Percentiles rank a stretch among this genome's conserved stretches.
phyloP scores from a whole-genome alignment of 2,329 filamentous ascomycete genomes.

The Fusarium sp. region DNA sequence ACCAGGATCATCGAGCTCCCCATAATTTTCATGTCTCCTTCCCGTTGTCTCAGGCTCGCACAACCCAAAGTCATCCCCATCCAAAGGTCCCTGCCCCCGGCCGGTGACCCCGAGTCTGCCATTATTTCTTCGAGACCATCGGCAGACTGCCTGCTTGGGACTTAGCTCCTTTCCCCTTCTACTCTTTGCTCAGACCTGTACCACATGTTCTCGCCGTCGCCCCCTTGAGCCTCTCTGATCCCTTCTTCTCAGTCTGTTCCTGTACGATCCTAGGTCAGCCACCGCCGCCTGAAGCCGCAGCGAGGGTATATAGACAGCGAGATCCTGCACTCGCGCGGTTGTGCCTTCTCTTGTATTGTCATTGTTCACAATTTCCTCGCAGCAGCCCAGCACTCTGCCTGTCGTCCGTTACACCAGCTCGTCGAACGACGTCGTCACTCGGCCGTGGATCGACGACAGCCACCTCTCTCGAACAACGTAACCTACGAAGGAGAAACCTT shows the following conservation, averaged over 20 bases:
- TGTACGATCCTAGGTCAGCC: slow-evolving; percentile 47
- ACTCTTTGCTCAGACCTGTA: slow-evolving; percentile 36
- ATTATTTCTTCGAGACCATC: slow-evolving; percentile 40
- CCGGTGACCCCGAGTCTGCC: slow-evolving; percentile 45
- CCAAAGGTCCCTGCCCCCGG: slow-evolving; percentile 43
- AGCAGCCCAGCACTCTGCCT: slow-evolving; percentile 33
- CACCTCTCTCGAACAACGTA: slow-evolving; percentile 20
- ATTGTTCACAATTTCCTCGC: slow-evolving; percentile 36
- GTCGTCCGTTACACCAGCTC: slow-evolving; percentile 39
- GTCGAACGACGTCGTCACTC: slow-evolving; percentile 34
- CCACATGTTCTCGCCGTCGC: slow-evolving; percentile 39
- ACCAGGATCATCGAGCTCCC: slow-evolving; percentile 47
- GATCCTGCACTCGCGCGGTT: slow-evolving; percentile 49
- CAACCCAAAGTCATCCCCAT: slow-evolving; percentile 49
- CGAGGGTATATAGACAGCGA: slow-evolving; percentile 55
- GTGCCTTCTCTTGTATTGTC: slow-evolving; percentile 42
- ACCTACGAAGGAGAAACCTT: slow-evolving; percentile 8
- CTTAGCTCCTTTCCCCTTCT: slow-evolving; percentile 30
- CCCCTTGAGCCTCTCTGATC: slow-evolving; percentile 39
- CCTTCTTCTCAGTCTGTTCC: slow-evolving; percentile 37
- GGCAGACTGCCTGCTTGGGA: slow-evolving; percentile 40
- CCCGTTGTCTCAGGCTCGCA: slow-evolving; percentile 58
- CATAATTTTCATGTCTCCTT: slow-evolving; percentile 52
- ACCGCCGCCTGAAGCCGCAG: slow-evolving; percentile 43
- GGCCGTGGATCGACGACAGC: slow-evolving; percentile 27